Base-by-base conservation (phyloP, 176 grass and related monocot genomes). In the Sorghum bicolor region DNA sequence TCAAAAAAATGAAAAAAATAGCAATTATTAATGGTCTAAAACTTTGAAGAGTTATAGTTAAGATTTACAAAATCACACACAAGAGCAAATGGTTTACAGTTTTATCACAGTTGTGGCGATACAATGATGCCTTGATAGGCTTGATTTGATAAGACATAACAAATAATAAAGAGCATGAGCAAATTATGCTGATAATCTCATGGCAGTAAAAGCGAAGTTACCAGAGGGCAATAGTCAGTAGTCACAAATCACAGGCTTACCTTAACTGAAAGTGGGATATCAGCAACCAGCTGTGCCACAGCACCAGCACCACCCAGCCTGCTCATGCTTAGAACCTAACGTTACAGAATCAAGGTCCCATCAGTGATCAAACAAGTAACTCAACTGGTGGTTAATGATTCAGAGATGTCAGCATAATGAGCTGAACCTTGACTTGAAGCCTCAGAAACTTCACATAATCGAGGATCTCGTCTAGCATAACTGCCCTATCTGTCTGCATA, bases 401-500 rank as follows among this genome's bases (percentile, higher is more conserved):
- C 24, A 48, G 33, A 87, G 19, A 66, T 55, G 80, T 72, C 24
- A 77, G 70, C 31, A 82, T 73, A 78, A 17, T 26, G 37, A 76
- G 62, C 61, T 57, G 58, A 81, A 99, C 97, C 97, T 99, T 99
- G 39, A 98, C 96, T 95, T 98, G 96, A 81, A 98, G 93, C 83
- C 93, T 98, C 85, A 98, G 87, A 82, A 98, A 98, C 83, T 93
- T 95, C 37, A 98, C 96, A 85, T 98, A 98, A 76, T 95, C 93
- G 20, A 98, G 86, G 74, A 98, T 95, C 87, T 98, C 96, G 88
- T 98, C 96, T 83, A 98, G 91, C 96, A 98, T 95, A 77, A 83
- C 93, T 92, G 96, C 96, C 87, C 90, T 98, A 90, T 98, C 96
- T 81, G 93, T 93, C 96, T 98, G 96, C 87, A 86, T 82, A 84